Percentiles rank a stretch among this genome's conserved stretches.
These are phyloP conservation scores for Ceratobasidium sp. DNA, from an alignment of 1,284 basidiomycete genomes.

Conservation along the genomic window DNA sequence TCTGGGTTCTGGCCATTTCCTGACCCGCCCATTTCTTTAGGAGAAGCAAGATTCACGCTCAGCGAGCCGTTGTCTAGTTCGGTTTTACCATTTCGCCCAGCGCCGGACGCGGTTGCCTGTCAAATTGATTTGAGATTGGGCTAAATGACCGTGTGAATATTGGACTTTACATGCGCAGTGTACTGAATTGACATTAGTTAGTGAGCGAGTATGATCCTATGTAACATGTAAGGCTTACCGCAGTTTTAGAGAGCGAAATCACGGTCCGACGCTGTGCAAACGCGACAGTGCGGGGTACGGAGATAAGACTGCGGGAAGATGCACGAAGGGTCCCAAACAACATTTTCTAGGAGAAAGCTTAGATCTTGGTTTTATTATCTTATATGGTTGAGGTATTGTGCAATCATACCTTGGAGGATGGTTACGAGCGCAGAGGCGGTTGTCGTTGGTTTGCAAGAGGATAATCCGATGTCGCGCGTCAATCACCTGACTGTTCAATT, in stretches of 20 bases:
- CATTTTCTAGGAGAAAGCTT: neutral
- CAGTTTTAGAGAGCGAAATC: conserved; percentile 23
- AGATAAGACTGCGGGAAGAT: neutral
- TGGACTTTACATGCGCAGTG: conserved; percentile 26
- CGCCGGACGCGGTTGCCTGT: conserved; percentile 61
- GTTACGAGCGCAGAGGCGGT: neutral
- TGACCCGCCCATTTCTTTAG: conserved; percentile 68
- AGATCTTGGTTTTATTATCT: neutral
- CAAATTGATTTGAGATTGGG: conserved; percentile 1
- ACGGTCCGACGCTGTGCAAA: conserved; percentile 29
- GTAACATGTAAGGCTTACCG: neutral
- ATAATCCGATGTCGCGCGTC: no score
- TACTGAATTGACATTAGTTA: neutral
- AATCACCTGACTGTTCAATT: no score
- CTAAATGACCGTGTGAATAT: conserved; percentile 15
- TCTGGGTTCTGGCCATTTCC: conserved; percentile 73
- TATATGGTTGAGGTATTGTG: neutral
- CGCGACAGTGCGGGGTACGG: conserved; percentile 1
- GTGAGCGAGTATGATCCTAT: neutral
- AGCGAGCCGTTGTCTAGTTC: conserved; percentile 58
- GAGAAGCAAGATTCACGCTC: conserved; percentile 63
- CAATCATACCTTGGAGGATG: neutral
- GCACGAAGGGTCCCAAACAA: conserved; percentile 14
- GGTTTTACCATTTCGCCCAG: conserved; percentile 68
- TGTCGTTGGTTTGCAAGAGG: no score